phyloP scores from a whole-genome alignment of 2,329 filamentous ascomycete genomes.

The Plenodomus biglobosus region DNA sequence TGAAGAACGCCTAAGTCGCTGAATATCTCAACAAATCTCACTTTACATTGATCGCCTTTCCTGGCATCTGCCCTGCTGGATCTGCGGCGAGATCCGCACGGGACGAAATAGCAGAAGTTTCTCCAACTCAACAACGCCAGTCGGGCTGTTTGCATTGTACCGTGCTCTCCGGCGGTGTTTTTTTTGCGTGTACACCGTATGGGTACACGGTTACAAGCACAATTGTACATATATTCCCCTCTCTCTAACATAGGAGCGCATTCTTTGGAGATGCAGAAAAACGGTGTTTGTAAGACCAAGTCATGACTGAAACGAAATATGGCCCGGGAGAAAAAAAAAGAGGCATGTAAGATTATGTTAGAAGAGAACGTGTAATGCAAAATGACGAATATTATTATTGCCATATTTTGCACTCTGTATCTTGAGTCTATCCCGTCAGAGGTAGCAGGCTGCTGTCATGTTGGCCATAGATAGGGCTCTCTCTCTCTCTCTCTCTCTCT shows the following conservation, averaged over 20 bases:
- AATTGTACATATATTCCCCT: slow-evolving; percentile 39
- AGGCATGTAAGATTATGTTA: background rate
- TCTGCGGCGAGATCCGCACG: too few relatives aligned
- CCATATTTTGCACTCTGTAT: too few relatives aligned
- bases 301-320: slow-evolving; percentile 1
- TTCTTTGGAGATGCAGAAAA: slow-evolving; percentile 14
- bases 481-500: background rate
- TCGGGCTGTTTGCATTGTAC: background rate
- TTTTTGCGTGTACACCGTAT: slow-evolving; percentile 4
- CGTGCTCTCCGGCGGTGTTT: slow-evolving; percentile 18
- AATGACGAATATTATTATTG: slow-evolving; percentile 6
- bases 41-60: slow-evolving; percentile 1
- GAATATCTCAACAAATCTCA: background rate
- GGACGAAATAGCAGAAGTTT: slow-evolving; percentile 20
- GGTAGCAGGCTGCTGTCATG: too few relatives aligned
- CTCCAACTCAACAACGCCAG: too few relatives aligned
- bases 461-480: too few relatives aligned
- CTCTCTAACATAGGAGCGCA: slow-evolving; percentile 19
- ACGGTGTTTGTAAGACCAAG: background rate
- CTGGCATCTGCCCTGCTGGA: too few relatives aligned
- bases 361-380: slow-evolving; percentile 1
- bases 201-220: too few relatives aligned
- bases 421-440: too few relatives aligned
- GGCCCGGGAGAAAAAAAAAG: too few relatives aligned
- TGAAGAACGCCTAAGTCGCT: slow-evolving; percentile 68